Percentiles rank a stretch among this genome's conserved stretches.
These are phyloP conservation scores for Dittrichia graveolens DNA, from an alignment of 129 eudicot species.

Conservation along the genomic window DNA sequence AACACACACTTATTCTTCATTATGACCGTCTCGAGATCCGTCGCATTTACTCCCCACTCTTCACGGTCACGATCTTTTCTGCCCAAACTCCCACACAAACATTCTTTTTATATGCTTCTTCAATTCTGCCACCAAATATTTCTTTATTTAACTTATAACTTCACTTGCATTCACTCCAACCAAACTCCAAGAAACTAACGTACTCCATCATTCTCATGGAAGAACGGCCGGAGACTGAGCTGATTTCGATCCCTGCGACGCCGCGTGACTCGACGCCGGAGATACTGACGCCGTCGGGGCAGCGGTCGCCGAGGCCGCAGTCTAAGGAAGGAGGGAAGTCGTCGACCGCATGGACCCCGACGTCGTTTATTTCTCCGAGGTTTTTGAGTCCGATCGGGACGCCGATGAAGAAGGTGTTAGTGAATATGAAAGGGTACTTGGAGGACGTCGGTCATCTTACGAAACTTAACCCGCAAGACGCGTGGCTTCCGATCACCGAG, in stretches of 20 bases:
- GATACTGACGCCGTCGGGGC: constrained; percentile 72
- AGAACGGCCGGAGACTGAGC: constrained; percentile 78
- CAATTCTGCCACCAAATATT: constrained; percentile 13
- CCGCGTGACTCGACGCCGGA: constrained; percentile 90
- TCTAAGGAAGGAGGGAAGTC: constrained; percentile 61
- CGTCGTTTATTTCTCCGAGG: constrained; percentile 88
- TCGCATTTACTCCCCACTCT: constrained; percentile 25
- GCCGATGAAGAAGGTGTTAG: constrained; percentile 86
- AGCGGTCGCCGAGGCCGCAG: constrained; percentile 64
- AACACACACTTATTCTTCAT: constrained; percentile 41
- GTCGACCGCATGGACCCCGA: constrained; percentile 76
- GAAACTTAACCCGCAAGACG: constrained; percentile 92
- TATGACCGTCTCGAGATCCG: constrained; percentile 35
- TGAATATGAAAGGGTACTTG: constrained; percentile 83
- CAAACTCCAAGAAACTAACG: background rate
- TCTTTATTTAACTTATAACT: constrained; percentile 3
- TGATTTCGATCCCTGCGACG: constrained; percentile 88
- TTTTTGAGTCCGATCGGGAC: constrained; percentile 93
- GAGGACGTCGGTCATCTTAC: constrained; percentile 95
- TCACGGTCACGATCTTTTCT: constrained; percentile 40
- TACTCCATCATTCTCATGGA: constrained; percentile 8
- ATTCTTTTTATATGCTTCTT: constrained; percentile 15
- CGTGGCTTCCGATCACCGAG: constrained; percentile 98
- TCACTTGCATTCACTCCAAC: constrained; percentile 2
- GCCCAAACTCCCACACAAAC: constrained; percentile 41